Evolutionary conservation across 306 rosid genomes (phyloP).

Genomic region (Citrullus colocynthis): DNA sequence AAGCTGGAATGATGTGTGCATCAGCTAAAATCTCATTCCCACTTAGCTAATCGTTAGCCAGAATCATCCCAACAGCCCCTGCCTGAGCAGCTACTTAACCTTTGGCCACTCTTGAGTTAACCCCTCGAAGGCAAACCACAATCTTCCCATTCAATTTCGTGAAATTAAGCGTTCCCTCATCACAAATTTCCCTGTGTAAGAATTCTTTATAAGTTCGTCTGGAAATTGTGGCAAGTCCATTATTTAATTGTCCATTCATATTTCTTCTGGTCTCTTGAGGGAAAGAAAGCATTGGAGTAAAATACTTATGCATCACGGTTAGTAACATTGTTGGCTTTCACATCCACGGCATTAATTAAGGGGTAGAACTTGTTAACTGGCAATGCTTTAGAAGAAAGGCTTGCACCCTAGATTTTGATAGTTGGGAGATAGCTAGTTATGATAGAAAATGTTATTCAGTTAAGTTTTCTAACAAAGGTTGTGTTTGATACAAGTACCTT

Average conservation of each 20-base stretch:
- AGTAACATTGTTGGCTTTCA: neutral
- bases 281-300: neutral
- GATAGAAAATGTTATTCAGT: neutral
- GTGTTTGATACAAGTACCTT: neutral
- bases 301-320: neutral
- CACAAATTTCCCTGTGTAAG: slow-evolving; percentile 28
- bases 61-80: slow-evolving; percentile 58
- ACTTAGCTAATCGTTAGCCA: slow-evolving; percentile 14
- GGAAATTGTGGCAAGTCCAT: neutral
- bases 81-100: slow-evolving; percentile 19
- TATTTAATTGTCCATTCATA: neutral
- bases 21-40: slow-evolving; percentile 19
- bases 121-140: slow-evolving; percentile 34
- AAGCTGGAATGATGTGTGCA: slow-evolving; percentile 36
- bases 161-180: slow-evolving; percentile 25
- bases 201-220: neutral
- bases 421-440: neutral
- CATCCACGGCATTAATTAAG: neutral
- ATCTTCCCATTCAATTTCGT: slow-evolving; percentile 45
- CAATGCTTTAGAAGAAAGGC: neutral
- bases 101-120: slow-evolving; percentile 8
- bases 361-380: neutral
- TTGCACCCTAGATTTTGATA: neutral
- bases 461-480: neutral
- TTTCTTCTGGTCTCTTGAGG: neutral